Conservation (phyloP, 108 stramenopile genomes). For the Cyclostephanos tholiformis region DNA sequence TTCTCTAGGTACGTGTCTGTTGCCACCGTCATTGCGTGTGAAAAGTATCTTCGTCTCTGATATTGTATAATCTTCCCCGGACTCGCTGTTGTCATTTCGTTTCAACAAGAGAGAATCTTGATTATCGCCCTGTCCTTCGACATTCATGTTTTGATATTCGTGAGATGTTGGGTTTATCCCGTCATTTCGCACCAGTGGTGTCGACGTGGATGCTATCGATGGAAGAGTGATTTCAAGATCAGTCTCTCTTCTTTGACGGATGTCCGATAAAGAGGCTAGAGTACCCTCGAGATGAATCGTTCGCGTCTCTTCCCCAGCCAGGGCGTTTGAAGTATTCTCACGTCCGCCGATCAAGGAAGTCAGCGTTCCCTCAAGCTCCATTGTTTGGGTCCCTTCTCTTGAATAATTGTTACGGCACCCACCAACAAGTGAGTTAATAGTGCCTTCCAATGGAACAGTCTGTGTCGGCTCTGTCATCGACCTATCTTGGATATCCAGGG, state of each 20-base stretch:
- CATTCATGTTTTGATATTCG: slow-evolving; percentile 30
- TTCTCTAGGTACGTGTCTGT: slow-evolving; percentile 15
- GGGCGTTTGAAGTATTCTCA: slow-evolving; percentile 32
- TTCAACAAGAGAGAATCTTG: slow-evolving; percentile 14
- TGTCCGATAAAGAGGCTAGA: slow-evolving; percentile 19
- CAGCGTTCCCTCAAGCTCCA: slow-evolving; percentile 37
- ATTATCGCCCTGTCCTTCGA: slow-evolving; percentile 29
- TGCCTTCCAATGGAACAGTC: slow-evolving; percentile 37
- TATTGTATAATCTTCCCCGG: slow-evolving; percentile 16
- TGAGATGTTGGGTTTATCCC: slow-evolving; percentile 1
- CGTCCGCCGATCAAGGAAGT: slow-evolving; percentile 32
- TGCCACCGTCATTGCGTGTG: slow-evolving; percentile 5
- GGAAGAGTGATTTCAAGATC: slow-evolving; percentile 18
- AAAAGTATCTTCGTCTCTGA: neutral
- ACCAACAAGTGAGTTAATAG: slow-evolving; percentile 9
- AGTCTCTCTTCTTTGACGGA: slow-evolving; percentile 8
- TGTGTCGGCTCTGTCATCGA: slow-evolving; percentile 49
- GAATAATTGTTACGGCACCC: slow-evolving; percentile 2
- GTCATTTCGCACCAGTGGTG: neutral
- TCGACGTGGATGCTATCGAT: slow-evolving; percentile 8
- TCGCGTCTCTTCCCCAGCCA: slow-evolving; percentile 17
- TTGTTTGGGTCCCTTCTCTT: slow-evolving; percentile 35
- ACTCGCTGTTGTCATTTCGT: neutral
- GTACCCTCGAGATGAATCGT: slow-evolving; percentile 45
- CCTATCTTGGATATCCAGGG: slow-evolving; percentile 22